Evolutionary conservation across 2,329 filamentous ascomycete species (phyloP), one percentile per base, ranked within the genome.

Genomic region (Colletotrichum eleusines): DNA sequence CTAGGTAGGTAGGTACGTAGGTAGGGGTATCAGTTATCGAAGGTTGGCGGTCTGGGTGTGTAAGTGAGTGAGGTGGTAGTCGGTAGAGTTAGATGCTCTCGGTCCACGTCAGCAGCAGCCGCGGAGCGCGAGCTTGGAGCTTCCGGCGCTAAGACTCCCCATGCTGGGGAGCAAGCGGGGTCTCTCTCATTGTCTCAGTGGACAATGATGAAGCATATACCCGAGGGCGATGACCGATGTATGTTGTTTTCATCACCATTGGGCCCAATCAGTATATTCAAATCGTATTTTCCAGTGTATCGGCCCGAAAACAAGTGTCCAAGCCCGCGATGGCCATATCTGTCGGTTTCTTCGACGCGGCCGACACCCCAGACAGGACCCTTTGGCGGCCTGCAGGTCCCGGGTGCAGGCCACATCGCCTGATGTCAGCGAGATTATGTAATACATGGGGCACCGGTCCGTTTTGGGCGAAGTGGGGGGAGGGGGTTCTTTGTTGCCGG

Each of bases 401-500:
- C 9, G 2, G 46, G 54, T 50, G 63, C 50, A 57, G 63, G 67
- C 59, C 54, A 70, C 44, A 57, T 70, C 31, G 55, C 63, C 67
- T 20, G 31, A 55, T 42, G 23, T 16, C 8, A 20, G 31, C 26
- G 35, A 46, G 67, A 26, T 70, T 66, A 70, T 26, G 12, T 70
- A 70, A 70, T 31, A 26, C n/a, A 2, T 11, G n/a, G n/a, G 4
- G 44, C 23, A 65, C 40, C 28, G 12, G 12, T 31, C 28, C 26
- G 5, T 20, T 23, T 54, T 44, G 26, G 54, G 67, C 48, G 55
- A 44, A n/a, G 40, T n/a, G n/a, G 40, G 18, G 16, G 40, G 7
- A 1, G 20, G 20, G 63, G 63, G 63, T 70, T 50, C 40, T 44
- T 57, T 33, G 67, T 70, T 70, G 63, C 63, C 33, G 67, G 67